Evolutionary conservation across 2,329 filamentous ascomycete genomes (phyloP).

Genomic region (Coniochaeta sp.): DNA sequence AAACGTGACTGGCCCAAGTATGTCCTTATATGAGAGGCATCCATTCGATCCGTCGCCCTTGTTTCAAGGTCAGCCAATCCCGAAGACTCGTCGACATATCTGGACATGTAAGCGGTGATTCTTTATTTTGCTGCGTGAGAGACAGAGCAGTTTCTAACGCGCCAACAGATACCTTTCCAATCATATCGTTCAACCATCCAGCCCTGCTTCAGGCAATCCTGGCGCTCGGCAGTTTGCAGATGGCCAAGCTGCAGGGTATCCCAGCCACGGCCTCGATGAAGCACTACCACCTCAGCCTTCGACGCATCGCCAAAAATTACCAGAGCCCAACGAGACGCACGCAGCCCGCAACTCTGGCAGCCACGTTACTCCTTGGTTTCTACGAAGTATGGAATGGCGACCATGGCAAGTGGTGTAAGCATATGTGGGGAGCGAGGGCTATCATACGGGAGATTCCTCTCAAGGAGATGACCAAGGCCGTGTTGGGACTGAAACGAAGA

Average conservation of each 20-base stretch:
- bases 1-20: constrained; percentile 74
- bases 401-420: constrained; percentile 92
- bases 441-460: constrained; percentile 80
- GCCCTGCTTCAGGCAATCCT: constrained; percentile 86
- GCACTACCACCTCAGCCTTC: constrained; percentile 83
- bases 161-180: constrained; percentile 64
- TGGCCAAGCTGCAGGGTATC: constrained; percentile 70
- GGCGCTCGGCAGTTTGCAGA: constrained; percentile 78
- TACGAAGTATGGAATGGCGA: constrained; percentile 95
- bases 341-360: constrained; percentile 77
- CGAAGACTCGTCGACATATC: constrained; percentile 56
- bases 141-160: constrained; percentile 14
- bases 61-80: constrained; percentile 53
- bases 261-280: constrained; percentile 77
- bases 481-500: constrained; percentile 56
- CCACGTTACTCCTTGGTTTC: constrained; percentile 77
- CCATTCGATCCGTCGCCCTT: constrained; percentile 64
- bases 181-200: constrained; percentile 77
- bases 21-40: constrained; percentile 83
- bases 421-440: constrained; percentile 76
- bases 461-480: constrained; percentile 61
- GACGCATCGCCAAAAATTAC: constrained; percentile 70
- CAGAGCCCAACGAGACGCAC: constrained; percentile 60
- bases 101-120: constrained; percentile 47
- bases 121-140: not conserved